phyloP scores from a whole-genome alignment of 2,329 filamentous ascomycete genomes.

The Colletotrichum euphorbiae region DNA sequence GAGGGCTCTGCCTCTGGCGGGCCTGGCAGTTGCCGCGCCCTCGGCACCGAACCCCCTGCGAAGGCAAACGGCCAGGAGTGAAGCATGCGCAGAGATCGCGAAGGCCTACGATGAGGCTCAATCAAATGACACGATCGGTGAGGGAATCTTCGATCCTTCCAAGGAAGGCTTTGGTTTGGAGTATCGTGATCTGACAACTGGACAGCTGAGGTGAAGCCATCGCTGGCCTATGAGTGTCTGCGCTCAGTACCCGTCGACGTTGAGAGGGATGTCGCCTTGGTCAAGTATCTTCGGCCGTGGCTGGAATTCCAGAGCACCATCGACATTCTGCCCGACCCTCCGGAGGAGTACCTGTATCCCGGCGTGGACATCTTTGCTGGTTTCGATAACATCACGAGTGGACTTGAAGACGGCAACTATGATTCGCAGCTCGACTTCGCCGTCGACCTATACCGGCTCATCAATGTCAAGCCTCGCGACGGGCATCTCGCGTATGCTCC shows the following conservation, averaged over 20 bases:
- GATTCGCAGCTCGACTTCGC: conserved; percentile 40
- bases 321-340: conserved; percentile 39
- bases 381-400: conserved; percentile 38
- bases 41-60: not conserved
- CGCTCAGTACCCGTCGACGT: conserved; percentile 39
- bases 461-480: conserved; percentile 35
- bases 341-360: conserved; percentile 41
- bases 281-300: conserved; percentile 41
- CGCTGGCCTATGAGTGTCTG: conserved; percentile 40
- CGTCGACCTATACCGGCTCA: conserved; percentile 40
- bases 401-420: conserved; percentile 36
- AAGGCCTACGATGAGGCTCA: conserved; percentile 9
- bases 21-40: conserved; percentile 12
- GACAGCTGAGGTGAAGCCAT: conserved; percentile 35
- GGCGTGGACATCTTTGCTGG: conserved; percentile 42
- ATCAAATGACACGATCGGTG: not conserved
- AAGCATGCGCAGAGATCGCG: conserved; percentile 24
- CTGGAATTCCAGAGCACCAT: conserved; percentile 42
- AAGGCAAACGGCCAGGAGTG: not conserved
- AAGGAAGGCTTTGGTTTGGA: no score
- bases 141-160: not conserved
- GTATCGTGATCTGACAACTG: not conserved
- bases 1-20: not conserved
- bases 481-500: conserved; percentile 39
- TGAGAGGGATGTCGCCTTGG: conserved; percentile 32